Evolutionary conservation across 352 stramenopile genomes (phyloP).

Genomic region (Pythium rishiriense): DNA sequence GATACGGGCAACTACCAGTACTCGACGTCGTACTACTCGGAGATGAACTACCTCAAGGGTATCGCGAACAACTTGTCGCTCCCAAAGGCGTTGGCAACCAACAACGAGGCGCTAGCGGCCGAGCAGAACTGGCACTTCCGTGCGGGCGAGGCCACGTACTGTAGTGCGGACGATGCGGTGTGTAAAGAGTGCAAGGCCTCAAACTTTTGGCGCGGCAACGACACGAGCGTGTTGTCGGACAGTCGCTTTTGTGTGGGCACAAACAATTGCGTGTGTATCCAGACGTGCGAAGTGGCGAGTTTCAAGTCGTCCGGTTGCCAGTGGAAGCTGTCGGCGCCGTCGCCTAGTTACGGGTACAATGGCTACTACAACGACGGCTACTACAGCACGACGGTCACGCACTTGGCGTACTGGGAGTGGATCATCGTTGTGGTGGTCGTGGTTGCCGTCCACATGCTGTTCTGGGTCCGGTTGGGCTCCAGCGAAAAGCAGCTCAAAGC

Average conservation of each 20-base stretch:
- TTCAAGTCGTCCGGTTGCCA: constrained; percentile 18
- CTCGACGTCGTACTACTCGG: constrained; percentile 21
- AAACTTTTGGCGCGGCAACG: constrained; percentile 18
- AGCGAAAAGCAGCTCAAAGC: background rate
- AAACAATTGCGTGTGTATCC: constrained; percentile 24
- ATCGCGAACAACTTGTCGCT: constrained; percentile 13
- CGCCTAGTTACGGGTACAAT: background rate
- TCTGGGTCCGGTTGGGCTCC: background rate
- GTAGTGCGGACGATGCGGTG: constrained; percentile 15
- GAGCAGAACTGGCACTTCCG: constrained; percentile 31
- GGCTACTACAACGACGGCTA: background rate
- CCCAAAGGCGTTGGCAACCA: constrained; percentile 1
- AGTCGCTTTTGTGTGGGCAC: constrained; percentile 23
- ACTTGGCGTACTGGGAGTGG: constrained; percentile 16
- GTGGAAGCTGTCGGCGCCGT: constrained; percentile 22
- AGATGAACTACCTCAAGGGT: constrained; percentile 28
- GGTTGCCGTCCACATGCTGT: constrained; percentile 1
- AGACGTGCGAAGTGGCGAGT: constrained; percentile 21
- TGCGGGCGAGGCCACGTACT: constrained; percentile 28
- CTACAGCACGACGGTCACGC: background rate
- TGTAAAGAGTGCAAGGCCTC: constrained; percentile 25
- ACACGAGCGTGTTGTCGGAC: constrained; percentile 2
- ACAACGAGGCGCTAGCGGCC: constrained; percentile 4
- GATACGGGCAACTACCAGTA: constrained; percentile 1
- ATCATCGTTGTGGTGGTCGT: constrained; percentile 8